Evolutionary conservation across 768 basidiomycete genomes (phyloP).

Genomic region (Dioszegia hungarica): DNA sequence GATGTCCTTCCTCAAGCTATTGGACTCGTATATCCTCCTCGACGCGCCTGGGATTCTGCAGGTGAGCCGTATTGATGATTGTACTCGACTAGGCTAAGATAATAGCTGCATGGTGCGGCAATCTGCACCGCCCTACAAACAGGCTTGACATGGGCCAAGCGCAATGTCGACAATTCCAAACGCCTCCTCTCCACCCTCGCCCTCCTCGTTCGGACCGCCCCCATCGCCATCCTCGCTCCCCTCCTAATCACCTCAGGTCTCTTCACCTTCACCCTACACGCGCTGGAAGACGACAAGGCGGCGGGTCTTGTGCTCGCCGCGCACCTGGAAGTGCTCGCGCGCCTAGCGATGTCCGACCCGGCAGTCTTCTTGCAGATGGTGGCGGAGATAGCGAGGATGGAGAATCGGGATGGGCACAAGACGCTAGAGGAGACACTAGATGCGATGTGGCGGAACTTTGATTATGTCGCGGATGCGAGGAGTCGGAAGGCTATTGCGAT

Average conservation of each 20-base stretch:
- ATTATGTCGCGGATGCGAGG: constrained; percentile 44
- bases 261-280: constrained; percentile 36
- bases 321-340: constrained; percentile 36
- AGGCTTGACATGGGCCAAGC: constrained; percentile 22
- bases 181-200: constrained; percentile 31
- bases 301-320: constrained; percentile 42
- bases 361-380: constrained; percentile 37
- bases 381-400: constrained; percentile 25
- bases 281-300: constrained; percentile 47
- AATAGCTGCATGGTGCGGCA: constrained; percentile 26
- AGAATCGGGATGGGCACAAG: constrained; percentile 23
- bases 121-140: constrained; percentile 23
- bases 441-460: constrained; percentile 47
- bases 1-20: constrained; percentile 22
- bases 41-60: constrained; percentile 35
- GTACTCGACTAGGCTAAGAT: too few relatives aligned
- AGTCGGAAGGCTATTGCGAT: constrained; percentile 45
- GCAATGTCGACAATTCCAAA: constrained; percentile 26
- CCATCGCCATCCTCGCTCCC: constrained; percentile 24
- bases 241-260: constrained; percentile 35
- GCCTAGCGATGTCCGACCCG: constrained; percentile 41
- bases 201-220: constrained; percentile 27
- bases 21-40: constrained; percentile 44
- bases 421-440: constrained; percentile 43
- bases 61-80: constrained; percentile 4